Base-by-base conservation (phyloP, 768 basidiomycete species). In the Pleurotus djamor region DNA sequence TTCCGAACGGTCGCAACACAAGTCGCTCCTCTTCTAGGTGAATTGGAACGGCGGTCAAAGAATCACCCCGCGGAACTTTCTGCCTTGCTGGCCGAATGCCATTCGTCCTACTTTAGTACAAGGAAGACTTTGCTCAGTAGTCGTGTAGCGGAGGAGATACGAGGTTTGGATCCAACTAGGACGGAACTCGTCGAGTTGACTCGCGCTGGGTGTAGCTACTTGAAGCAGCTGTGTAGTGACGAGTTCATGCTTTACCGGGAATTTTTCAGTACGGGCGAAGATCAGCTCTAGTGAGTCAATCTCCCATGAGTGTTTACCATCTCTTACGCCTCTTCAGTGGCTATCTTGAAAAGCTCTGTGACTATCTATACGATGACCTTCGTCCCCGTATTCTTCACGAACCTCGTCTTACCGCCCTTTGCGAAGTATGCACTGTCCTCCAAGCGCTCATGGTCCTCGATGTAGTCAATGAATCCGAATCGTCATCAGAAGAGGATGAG, bases 371-470 rank as follows among this genome's bases (percentile, higher is more conserved):
- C 69, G 97, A 98, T 69, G 94, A 96, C 63, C 84, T 99, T 1
- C 90, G 96, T 1, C 97, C 96, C 4, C 87, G 96, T 4, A 98
- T 99, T 62, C 81, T 98, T 2, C 96, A 98, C 65, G 96, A 98
- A 67, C 88, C 89, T 0, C 86, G 90, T 4, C 83, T 99, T 48
- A 88, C 89, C 1, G 87, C 87, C 0, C 84, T 99, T 1, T 96
- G 95, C 69, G 92, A 96, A 70, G 93, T 98, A 28, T 99, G 96
- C 78, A 98, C 94, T 0, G 93, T 99, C 16, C 79, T 99, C 2
- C 92, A 96, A 69, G 96, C 96, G 0, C 79, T 98, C 44, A 98
- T 98, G 94, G 91, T 98, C 3, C 85, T 95, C 33, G 95, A 96
- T 67, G 79, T 91, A 14, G 76, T 83, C 0, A 72, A 64, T 59